A percentile compares a stretch with the other conserved stretches of the same genome.
Conservation (phyloP, 495 filamentous ascomycete species). For the Penicillium herquei region DNA sequence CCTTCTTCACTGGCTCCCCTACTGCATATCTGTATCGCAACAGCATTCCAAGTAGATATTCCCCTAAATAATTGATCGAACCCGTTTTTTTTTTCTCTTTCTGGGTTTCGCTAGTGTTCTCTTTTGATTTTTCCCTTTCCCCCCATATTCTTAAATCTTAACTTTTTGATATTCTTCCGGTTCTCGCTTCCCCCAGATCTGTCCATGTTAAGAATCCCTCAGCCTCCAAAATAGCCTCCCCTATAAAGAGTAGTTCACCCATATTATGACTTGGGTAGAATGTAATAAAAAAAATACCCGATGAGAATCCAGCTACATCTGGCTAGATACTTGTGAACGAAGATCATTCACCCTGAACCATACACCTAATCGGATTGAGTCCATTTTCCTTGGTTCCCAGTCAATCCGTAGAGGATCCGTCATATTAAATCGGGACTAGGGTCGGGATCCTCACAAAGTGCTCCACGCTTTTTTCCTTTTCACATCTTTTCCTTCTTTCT, state of each 20-base stretch:
- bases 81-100: background rate
- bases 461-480: constrained; percentile 27
- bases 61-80: constrained; percentile 1
- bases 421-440: constrained; percentile 53
- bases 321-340: background rate
- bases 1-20: background rate
- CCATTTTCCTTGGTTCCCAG: constrained; percentile 23
- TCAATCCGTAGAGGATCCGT: constrained; percentile 41
- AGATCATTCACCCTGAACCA: background rate
- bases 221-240: no score
- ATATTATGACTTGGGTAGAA: no score
- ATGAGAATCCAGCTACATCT: background rate
- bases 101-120: background rate
- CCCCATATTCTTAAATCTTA: no score
- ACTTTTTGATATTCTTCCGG: no score
- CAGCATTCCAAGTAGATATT: constrained; percentile 22
- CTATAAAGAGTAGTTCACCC: no score
- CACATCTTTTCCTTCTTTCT: constrained; percentile 17
- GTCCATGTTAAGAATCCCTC: no score
- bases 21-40: constrained; percentile 15
- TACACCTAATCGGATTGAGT: background rate
- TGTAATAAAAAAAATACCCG: no score
- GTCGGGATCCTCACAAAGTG: constrained; percentile 31
- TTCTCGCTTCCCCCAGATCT: no score
- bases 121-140: background rate